These are phyloP conservation scores for Rhodomyrtus tomentosa DNA, from an alignment of 345 rosid genomes.

Conservation along the genomic window DNA sequence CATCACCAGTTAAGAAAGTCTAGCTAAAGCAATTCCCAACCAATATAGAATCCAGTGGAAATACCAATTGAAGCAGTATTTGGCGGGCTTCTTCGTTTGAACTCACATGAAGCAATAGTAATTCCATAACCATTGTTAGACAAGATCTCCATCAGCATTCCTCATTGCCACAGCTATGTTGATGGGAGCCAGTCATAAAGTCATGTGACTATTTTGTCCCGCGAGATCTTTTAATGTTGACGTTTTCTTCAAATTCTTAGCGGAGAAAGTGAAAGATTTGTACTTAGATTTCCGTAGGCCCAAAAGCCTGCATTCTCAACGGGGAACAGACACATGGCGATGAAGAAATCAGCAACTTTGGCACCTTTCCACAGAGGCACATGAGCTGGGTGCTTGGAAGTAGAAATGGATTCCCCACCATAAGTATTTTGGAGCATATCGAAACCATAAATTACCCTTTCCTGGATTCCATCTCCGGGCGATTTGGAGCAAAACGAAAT, in stretches of 20 bases:
- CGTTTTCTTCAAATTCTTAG: not conserved
- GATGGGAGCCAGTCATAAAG: not conserved
- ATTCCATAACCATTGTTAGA: not conserved
- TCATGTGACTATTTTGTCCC: not conserved
- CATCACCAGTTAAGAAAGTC: conserved; percentile 89
- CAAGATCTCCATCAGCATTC: not conserved
- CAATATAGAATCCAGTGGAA: conserved; percentile 94
- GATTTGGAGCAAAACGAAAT: too few species aligned
- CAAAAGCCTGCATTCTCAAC: conserved; percentile 88
- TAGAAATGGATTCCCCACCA: conserved; percentile 16
- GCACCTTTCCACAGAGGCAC: conserved; percentile 99
- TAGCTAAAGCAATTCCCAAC: conserved; percentile 81
- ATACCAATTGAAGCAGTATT: conserved; percentile 87
- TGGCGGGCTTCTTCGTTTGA: conserved; percentile 60
- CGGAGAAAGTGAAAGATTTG: not conserved
- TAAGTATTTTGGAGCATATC: too few species aligned
- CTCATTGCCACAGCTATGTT: not conserved
- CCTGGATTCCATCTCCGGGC: too few species aligned
- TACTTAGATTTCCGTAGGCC: conserved; percentile 91
- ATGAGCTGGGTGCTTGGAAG: conserved; percentile 93
- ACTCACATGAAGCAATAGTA: conserved; percentile 71
- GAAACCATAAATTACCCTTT: too few species aligned
- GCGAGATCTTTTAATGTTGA: not conserved
- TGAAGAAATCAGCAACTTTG: conserved; percentile 79
- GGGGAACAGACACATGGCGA: conserved; percentile 83